Percentiles rank a stretch among this genome's conserved stretches.
phyloP scores from a whole-genome alignment of 495 filamentous ascomycete genomes.

The Cercophora sp. region DNA sequence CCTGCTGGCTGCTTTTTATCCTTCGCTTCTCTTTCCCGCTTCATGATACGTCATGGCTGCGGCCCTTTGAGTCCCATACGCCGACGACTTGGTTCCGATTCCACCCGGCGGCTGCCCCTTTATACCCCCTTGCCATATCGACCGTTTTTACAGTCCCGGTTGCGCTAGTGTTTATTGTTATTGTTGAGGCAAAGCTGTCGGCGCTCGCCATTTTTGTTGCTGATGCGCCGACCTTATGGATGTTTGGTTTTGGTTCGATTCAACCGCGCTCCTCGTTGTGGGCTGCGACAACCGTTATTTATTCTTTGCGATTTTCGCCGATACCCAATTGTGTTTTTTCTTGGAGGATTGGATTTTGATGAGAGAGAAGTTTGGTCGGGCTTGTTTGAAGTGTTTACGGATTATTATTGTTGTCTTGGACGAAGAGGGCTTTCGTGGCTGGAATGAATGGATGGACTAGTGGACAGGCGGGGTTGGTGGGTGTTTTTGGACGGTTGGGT shows the following conservation, averaged over 20 bases:
- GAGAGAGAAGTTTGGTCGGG: not conserved
- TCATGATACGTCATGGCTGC: no score
- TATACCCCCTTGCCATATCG: slow-evolving; percentile 10
- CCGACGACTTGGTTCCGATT: not conserved
- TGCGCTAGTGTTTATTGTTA: slow-evolving; percentile 24
- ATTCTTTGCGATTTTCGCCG: slow-evolving; percentile 12
- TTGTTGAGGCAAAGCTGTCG: no score
- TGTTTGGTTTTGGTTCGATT: slow-evolving; percentile 3
- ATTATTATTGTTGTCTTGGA: slow-evolving; percentile 1
- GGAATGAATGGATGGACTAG: not conserved
- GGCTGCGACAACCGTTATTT: not conserved
- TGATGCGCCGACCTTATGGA: not conserved
- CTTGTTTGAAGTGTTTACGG: no score
- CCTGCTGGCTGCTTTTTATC: not conserved
- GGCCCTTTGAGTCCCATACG: not conserved
- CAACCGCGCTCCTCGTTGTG: slow-evolving; percentile 1
- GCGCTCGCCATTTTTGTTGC: not conserved
- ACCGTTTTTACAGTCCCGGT: slow-evolving; percentile 12
- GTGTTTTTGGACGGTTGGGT: not conserved
- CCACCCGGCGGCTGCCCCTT: not conserved
- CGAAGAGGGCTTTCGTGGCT: not conserved
- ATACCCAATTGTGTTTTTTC: slow-evolving; percentile 22
- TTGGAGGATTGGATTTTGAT: not conserved
- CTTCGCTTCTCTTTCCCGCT: not conserved
- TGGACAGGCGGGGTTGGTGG: not conserved